phyloP scores from a whole-genome alignment of 176 grass and related monocot species.

The Alloteropsis semialata region DNA sequence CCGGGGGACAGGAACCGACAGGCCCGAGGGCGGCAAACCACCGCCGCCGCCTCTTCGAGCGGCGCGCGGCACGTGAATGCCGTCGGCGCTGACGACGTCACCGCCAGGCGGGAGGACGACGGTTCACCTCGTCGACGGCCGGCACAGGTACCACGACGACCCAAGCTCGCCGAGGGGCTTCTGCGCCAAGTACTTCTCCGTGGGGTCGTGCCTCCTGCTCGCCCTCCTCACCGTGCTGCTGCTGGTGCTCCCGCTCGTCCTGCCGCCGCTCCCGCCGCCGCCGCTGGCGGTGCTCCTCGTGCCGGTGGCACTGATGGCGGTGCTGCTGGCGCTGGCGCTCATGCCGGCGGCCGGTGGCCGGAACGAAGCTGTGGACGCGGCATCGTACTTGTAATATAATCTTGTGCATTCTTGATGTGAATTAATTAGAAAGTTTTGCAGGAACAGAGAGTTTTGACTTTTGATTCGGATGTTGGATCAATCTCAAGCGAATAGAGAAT shows the following conservation, averaged over 20 bases:
- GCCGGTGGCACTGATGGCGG: constrained; percentile 38
- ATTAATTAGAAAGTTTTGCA: not conserved
- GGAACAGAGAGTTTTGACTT: not conserved
- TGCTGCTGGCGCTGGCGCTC: constrained; percentile 54
- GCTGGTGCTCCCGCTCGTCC: constrained; percentile 57
- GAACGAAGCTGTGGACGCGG: constrained; percentile 2
- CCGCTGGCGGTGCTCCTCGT: constrained; percentile 50
- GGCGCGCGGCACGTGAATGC: not conserved
- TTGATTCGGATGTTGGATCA: not conserved
- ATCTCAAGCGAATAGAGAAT: not conserved
- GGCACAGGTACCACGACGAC: not conserved
- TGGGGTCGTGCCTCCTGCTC: constrained; percentile 44
- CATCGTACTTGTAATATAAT: constrained; percentile 2
- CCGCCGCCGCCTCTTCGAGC: not conserved
- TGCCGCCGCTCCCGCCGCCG: constrained; percentile 71
- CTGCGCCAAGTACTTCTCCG: constrained; percentile 54
- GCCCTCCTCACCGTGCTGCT: constrained; percentile 42
- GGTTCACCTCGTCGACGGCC: not conserved
- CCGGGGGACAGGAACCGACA: not conserved
- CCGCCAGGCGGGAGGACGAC: not conserved
- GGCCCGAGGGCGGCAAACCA: not conserved
- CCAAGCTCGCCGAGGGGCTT: constrained; percentile 10
- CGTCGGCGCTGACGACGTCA: not conserved
- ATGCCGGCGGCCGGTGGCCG: constrained; percentile 27
- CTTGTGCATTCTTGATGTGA: constrained; percentile 20